Base-by-base conservation (phyloP, 2,329 filamentous ascomycete species). In the Epichloe coenophiala region DNA sequence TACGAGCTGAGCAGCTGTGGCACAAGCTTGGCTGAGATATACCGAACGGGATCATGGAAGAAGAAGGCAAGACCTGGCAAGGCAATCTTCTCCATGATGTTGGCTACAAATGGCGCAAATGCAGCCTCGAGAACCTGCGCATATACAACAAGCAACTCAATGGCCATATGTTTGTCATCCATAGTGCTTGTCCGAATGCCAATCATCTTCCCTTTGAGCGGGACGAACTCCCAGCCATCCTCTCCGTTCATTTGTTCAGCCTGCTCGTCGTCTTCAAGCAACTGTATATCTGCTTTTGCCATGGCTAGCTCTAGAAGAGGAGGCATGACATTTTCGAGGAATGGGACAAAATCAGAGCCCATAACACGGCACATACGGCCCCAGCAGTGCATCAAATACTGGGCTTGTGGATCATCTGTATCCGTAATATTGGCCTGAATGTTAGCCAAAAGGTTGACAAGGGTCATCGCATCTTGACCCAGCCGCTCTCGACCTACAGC, bases 151-250 rank as follows among this genome's bases (percentile, higher is more conserved):
- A 98, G 85, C 49, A 98, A 81, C 69, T 98, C 93, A 57, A 98
- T 97, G n/a, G 93, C 93, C 79, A 95, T 96, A 68, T 97, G 90
- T 74, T 98, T 98, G 70, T 98, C 93, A 61, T 98, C 93, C 67
- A 98, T 83, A 9, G 86, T 88, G 65, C 88, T 95, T 7, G 93
- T 98, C 71, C 90, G 89, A 71, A 98, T 98, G 56, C 93, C 93
- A 62, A 98, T 96, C 68, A 95, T 88, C 73, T 97, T 97, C 57
- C 93, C 93, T 70, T 95, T 95, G 51, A 98, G 77, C 8, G 93
- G 93, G 15, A 98, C 89, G 58, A 98, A 76, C 67, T 98, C 93
- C 93, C 93, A 98, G 42, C 91, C 91, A 51, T 96, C 91, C 61
- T 97, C 91, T 61, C 93, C 86, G 66, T 95, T 88, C 54, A 96